A percentile compares a stretch with the other conserved stretches of the same genome.
These are phyloP conservation scores for Torulaspora indica DNA, from an alignment of 805 yeast species.

Conservation along the genomic window DNA sequence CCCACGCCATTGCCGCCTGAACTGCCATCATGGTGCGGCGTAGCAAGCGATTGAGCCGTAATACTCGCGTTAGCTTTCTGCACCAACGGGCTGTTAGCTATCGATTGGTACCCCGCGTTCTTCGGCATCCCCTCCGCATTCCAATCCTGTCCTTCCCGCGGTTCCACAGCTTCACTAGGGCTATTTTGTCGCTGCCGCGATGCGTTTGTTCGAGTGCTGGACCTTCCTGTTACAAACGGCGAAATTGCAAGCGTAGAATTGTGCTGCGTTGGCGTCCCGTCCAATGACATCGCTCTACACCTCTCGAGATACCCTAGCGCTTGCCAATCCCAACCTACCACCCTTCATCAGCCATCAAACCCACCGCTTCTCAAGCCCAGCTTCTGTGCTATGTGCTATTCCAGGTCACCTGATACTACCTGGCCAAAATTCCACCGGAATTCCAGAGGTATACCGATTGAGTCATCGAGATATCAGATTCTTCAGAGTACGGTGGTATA, in stretches of 20 bases:
- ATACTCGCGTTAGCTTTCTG: conserved; percentile 17
- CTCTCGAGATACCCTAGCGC: neutral
- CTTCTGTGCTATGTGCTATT: neutral
- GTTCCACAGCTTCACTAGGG: conserved; percentile 1
- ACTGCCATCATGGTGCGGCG: conserved; percentile 42
- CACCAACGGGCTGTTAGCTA: conserved; percentile 29
- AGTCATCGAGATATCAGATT: conserved; percentile 1
- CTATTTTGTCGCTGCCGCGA: conserved; percentile 7
- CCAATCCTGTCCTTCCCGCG: conserved; percentile 8
- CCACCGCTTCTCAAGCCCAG: neutral
- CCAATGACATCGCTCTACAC: conserved; percentile 22
- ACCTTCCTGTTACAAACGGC: conserved; percentile 48
- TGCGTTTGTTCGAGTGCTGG: conserved; percentile 28
- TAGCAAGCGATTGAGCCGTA: conserved; percentile 37
- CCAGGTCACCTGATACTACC: neutral
- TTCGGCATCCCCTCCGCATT: conserved; percentile 4
- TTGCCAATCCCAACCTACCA: neutral
- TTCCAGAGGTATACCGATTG: neutral
- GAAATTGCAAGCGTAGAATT: conserved; percentile 71
- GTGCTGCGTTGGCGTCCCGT: conserved; percentile 50
- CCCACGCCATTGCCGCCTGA: conserved; percentile 19
- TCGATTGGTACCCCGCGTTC: conserved; percentile 10
- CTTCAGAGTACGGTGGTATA: neutral
- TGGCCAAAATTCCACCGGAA: conserved; percentile 6
- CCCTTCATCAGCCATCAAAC: neutral